Percentiles rank a stretch among this genome's conserved stretches.
Conservation (phyloP, 495 filamentous ascomycete species). For the Penicillium goetzii region DNA sequence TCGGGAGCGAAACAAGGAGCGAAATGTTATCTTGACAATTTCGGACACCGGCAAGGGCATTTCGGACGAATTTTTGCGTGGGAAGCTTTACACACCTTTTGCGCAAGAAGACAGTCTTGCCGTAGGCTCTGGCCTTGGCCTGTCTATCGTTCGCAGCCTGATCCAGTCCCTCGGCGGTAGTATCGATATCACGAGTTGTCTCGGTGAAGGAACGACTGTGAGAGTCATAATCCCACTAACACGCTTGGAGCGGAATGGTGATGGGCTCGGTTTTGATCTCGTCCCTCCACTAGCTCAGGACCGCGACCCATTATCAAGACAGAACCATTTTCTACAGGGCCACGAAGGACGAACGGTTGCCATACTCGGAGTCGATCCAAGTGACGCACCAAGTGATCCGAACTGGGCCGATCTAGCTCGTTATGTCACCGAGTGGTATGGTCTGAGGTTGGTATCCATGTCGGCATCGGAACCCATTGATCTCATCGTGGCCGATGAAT, state of each 20-base stretch:
- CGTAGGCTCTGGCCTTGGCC: constrained; percentile 48
- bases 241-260: neutral
- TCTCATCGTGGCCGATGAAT: constrained; percentile 42
- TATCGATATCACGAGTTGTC: constrained; percentile 46
- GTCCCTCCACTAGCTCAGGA: neutral
- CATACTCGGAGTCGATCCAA: constrained; percentile 37
- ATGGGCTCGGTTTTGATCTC: neutral
- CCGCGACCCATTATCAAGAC: neutral
- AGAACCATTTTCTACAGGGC: constrained; percentile 24
- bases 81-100: constrained; percentile 50
- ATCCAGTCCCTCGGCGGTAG: constrained; percentile 44
- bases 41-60: constrained; percentile 43
- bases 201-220: constrained; percentile 52
- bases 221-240: constrained; percentile 45
- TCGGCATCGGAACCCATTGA: constrained; percentile 27
- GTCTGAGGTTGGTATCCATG: constrained; percentile 40
- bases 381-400: constrained; percentile 18
- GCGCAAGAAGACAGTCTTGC: constrained; percentile 52
- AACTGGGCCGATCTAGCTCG: constrained; percentile 31
- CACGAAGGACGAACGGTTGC: constrained; percentile 35
- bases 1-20: constrained; percentile 22
- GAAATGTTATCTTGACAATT: constrained; percentile 39
- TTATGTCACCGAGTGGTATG: constrained; percentile 48
- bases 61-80: constrained; percentile 45
- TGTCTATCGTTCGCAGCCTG: constrained; percentile 49